These are phyloP conservation scores for Canariomyces notabilis DNA, from an alignment of 2,329 filamentous ascomycete genomes.

Conservation along the genomic window DNA sequence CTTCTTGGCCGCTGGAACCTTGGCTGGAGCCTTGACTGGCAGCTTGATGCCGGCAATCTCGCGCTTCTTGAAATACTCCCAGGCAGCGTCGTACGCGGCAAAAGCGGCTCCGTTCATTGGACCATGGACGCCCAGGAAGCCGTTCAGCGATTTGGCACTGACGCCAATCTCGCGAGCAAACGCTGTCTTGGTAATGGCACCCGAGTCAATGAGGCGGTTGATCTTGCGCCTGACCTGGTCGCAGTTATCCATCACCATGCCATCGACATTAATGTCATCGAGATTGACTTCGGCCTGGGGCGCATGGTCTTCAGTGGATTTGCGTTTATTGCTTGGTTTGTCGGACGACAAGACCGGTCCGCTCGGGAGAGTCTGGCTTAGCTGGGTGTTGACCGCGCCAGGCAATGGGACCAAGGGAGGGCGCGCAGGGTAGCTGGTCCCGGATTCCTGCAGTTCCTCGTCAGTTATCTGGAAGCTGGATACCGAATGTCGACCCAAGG, in stretches of 20 bases:
- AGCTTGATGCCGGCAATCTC: slow-evolving; percentile 15
- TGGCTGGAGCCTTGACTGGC: too few species aligned
- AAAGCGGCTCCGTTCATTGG: slow-evolving; percentile 11
- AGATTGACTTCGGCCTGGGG: slow-evolving; percentile 7
- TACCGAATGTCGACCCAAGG: too few species aligned
- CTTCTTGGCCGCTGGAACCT: too few species aligned
- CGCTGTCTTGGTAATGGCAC: slow-evolving; percentile 23
- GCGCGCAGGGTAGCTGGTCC: neutral
- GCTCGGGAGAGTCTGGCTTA: neutral
- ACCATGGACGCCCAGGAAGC: slow-evolving; percentile 17
- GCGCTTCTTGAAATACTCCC: slow-evolving; percentile 22
- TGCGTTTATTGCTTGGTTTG: slow-evolving; percentile 19
- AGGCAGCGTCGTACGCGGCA: slow-evolving; percentile 15
- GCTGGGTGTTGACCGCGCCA: neutral
- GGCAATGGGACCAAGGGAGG: slow-evolving; percentile 2
- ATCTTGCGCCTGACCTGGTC: slow-evolving; percentile 23
- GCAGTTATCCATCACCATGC: slow-evolving; percentile 15
- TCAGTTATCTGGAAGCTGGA: slow-evolving; percentile 16
- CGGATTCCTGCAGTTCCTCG: too few species aligned
- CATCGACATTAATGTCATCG: slow-evolving; percentile 12
- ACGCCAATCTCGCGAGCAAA: slow-evolving; percentile 21
- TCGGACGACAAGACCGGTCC: neutral
- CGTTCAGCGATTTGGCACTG: slow-evolving; percentile 16
- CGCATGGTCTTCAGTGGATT: slow-evolving; percentile 14
- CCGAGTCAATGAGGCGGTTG: slow-evolving; percentile 18